Conservation (phyloP, 306 rosid species). For the Castanopsis chinensis region DNA sequence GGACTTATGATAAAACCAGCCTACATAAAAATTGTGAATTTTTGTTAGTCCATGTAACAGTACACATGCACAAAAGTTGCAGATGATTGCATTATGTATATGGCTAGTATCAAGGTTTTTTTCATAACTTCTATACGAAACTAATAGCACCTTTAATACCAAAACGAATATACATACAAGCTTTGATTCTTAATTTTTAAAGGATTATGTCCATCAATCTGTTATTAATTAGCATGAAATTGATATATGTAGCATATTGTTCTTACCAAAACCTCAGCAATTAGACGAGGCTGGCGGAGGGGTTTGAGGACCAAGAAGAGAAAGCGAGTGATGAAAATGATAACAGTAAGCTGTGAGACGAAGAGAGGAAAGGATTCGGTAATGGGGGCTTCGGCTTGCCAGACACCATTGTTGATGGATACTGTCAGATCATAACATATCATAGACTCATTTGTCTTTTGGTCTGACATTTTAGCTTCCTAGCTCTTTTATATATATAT, state of each 20-base stretch:
- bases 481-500: neutral
- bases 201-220: no score
- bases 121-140: no score
- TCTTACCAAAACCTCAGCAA: constrained; percentile 31
- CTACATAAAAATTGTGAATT: constrained; percentile 10
- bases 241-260: neutral
- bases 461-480: neutral
- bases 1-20: constrained; percentile 29
- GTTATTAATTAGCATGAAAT: neutral
- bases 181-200: no score
- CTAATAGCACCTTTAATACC: no score
- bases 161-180: no score
- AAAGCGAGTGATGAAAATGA: neutral
- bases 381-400: constrained; percentile 21
- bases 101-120: no score
- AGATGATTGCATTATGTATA: no score
- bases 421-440: constrained; percentile 7
- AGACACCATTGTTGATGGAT: constrained; percentile 3
- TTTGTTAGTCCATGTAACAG: neutral
- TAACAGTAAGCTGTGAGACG: constrained; percentile 7
- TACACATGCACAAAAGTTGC: neutral
- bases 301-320: constrained; percentile 16
- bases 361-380: constrained; percentile 8
- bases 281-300: constrained; percentile 32
- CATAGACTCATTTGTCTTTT: neutral